Base-by-base conservation (phyloP, 78 protist genomes). In the Parvularia atlantis region DNA sequence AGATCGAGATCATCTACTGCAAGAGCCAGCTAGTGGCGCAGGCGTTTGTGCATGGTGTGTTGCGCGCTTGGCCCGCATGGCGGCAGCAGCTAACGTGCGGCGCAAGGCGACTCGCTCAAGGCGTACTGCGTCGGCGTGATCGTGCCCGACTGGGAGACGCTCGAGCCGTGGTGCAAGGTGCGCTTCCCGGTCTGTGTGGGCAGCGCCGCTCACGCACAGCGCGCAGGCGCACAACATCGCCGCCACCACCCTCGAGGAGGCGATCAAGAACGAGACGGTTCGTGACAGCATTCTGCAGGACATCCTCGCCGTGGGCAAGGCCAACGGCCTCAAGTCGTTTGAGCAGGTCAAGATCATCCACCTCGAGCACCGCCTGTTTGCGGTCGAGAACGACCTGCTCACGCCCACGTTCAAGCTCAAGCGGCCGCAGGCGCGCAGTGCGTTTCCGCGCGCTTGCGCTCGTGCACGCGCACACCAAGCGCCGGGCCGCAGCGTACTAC, bases 321-420 rank as follows among this genome's bases (percentile, higher is more conserved):
- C 36, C 30, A 16, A 1, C 50, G 14, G 19, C 1, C 54, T 39
- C 68, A 41, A 39, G 37, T 30, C 24, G 20, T 13, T 41, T 6
- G 68, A 24, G 20, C 0, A 0, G 16, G 26, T 39, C 68, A 14
- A 16, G 50, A 35, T 2, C 9, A 24, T 66, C 14, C 37, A 79
- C 66, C 61, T 90, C 2, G 77, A 75, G 67, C 43, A 10, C 33
- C 78, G 66, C 19, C 59, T 73, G 22, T 90, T 79, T 77, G 43
- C 78, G 20, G 80, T 73, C 46, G 91, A 86, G 53, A 75, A 86
- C 68, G 66, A 46, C 58, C 19, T 84, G 4, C 53, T 87, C 24
- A 86, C 95, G 6, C 90, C 91, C 50, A 82, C 95, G 28, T 78
- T 78, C 81, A 89, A 89, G 88, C 73, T 80, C 57, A 48, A 63